phyloP scores from a whole-genome alignment of 176 grass and related monocot species.

The Bonia amplexicaulis region DNA sequence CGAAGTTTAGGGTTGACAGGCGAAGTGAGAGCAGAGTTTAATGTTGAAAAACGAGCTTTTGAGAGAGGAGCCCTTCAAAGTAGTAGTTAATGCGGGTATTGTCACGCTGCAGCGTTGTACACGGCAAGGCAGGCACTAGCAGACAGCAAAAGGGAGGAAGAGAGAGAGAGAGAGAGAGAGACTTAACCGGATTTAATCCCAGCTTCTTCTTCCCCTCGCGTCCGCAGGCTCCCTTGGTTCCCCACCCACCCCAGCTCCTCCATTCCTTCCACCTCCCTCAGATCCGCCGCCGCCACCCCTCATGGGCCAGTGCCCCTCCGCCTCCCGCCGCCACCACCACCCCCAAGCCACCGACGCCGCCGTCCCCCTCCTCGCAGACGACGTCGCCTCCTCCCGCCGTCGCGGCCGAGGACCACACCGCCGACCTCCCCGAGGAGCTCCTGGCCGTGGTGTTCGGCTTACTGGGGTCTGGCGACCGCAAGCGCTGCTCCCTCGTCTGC shows the following conservation, averaged over 20 bases:
- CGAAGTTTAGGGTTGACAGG: too few relatives aligned
- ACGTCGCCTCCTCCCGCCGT: not conserved
- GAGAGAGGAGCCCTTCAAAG: too few relatives aligned
- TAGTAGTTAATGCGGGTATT: too few relatives aligned
- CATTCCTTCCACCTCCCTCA: not conserved
- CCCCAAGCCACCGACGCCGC: not conserved
- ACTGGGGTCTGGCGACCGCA: conserved; percentile 64
- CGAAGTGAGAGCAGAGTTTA: too few relatives aligned
- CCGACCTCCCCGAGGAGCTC: conserved; percentile 67
- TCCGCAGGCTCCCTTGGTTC: conserved; percentile 8
- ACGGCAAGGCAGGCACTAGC: too few relatives aligned
- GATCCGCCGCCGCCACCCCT: conserved; percentile 23
- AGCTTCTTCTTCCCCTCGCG: not conserved
- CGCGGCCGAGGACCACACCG: conserved; percentile 41
- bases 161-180: too few relatives aligned
- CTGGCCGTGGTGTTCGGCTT: conserved; percentile 47
- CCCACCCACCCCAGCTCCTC: not conserved
- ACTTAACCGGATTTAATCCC: conserved; percentile 21
- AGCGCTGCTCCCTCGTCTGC: conserved; percentile 71
- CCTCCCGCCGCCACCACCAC: not conserved
- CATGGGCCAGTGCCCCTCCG: conserved; percentile 58
- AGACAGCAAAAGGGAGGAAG: too few relatives aligned
- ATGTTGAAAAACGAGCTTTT: too few relatives aligned
- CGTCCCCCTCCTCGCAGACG: not conserved
- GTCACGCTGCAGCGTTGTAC: too few relatives aligned